Base-by-base conservation (phyloP, 306 rosid species). In the Ziziphus jujuba region DNA sequence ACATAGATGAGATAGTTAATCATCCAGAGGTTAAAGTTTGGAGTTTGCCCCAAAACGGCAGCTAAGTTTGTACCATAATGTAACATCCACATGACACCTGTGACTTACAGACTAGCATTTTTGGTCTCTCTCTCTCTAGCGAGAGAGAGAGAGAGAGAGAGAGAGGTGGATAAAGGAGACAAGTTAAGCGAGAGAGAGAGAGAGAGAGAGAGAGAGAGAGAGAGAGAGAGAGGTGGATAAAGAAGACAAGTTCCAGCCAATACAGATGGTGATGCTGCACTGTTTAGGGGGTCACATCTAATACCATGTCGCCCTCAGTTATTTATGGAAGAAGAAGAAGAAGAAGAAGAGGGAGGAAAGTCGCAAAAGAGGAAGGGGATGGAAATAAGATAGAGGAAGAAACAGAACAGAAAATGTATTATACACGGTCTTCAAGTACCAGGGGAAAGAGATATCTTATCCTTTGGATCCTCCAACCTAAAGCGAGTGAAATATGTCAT, bases 41-140 rank as follows among this genome's bases (percentile, higher is more conserved):
- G 10, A 33, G 40, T 56, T 50, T 54, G 44, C 23, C 23, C 69
- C n/a, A 2, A 21, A 61, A 47, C 31, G 20, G 45, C 62, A 76
- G 59, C 76, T 71, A 72, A 45, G 15, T 44, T 61, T 20, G 56
- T 48, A 51, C 66, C 56, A 38, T 12, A 60, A 54, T 19, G 72
- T 11, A 57, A 34, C 72, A 21, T 38, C 70, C 68, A 65, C 75
- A 65, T 73, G 80, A 36, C 40, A 47, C 66, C 72, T 76, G 81
- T 60, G 77, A 66, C 25, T 50, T 61, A 66, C 69, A 65, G 65
- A 56, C 5, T 20, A 52, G 71, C 62, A 47, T 20, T 20, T 77
- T 65, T 40, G 5, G 20, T 58, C 7, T n/a, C 22, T 45, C 55
- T 48, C 38, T 16, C 20, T 38, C n/a, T n/a, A n/a, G n/a, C n/a